Conservation (phyloP, 805 yeast genomes). For the Komagataella pseudopastoris region DNA sequence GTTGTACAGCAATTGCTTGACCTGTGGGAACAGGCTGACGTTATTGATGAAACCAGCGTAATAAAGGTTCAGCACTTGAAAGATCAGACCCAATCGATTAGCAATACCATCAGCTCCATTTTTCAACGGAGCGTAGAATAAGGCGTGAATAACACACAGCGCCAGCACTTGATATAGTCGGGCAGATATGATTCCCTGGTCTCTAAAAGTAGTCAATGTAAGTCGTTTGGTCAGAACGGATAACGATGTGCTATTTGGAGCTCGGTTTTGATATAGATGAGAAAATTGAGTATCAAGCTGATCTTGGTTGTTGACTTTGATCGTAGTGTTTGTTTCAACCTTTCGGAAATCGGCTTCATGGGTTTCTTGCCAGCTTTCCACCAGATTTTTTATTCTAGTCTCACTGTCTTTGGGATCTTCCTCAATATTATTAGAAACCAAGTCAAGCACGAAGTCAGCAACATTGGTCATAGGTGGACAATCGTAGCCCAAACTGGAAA, state of each 20-base stretch:
- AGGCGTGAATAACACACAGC: slow-evolving; percentile 43
- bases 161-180: slow-evolving; percentile 45
- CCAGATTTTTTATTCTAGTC: slow-evolving; percentile 20
- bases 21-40: slow-evolving; percentile 52
- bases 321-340: neutral
- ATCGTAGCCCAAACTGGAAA: slow-evolving; percentile 27
- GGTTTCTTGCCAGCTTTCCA: slow-evolving; percentile 19
- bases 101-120: slow-evolving; percentile 29
- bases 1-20: slow-evolving; percentile 51
- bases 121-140: slow-evolving; percentile 44
- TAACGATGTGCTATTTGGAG: slow-evolving; percentile 4
- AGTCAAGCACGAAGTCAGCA: slow-evolving; percentile 56
- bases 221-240: slow-evolving; percentile 18
- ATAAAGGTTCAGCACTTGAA: slow-evolving; percentile 42
- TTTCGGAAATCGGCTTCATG: slow-evolving; percentile 16
- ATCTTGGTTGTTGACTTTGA: neutral
- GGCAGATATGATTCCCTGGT: slow-evolving; percentile 39
- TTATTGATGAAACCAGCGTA: slow-evolving; percentile 62
- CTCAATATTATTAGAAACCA: slow-evolving; percentile 26
- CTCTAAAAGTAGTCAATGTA: slow-evolving; percentile 21
- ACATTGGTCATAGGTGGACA: slow-evolving; percentile 46
- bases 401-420: slow-evolving; percentile 10
- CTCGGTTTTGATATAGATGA: slow-evolving; percentile 6
- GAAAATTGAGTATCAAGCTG: slow-evolving; percentile 8
- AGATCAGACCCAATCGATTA: slow-evolving; percentile 54